phyloP scores from a whole-genome alignment of 306 rosid species.

The Vigna radiata region DNA sequence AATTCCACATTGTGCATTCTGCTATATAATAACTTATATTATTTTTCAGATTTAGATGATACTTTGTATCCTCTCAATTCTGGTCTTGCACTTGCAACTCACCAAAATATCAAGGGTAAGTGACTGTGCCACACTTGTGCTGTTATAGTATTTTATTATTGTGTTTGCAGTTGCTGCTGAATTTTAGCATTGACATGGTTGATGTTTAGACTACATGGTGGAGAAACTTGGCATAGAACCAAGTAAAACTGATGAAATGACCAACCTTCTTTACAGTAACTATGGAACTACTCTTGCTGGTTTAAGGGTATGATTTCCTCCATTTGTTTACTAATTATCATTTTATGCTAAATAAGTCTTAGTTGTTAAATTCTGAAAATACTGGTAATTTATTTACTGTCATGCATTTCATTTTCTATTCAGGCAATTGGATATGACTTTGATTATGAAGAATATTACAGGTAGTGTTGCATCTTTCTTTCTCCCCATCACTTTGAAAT shows the following conservation, averaged over 20 bases:
- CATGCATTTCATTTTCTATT: slow-evolving; percentile 32
- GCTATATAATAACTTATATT: background rate
- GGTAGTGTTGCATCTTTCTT: slow-evolving; percentile 47
- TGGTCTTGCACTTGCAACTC: slow-evolving; percentile 66
- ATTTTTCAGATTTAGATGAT: slow-evolving; percentile 84
- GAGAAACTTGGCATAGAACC: slow-evolving; percentile 79
- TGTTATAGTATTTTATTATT: slow-evolving; percentile 2
- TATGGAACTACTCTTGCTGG: slow-evolving; percentile 97
- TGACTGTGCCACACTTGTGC: too few species aligned
- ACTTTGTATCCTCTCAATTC: slow-evolving; percentile 81
- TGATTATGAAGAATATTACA: slow-evolving; percentile 86
- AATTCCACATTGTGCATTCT: slow-evolving; percentile 1
- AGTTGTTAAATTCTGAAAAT: background rate
- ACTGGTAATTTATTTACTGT: background rate
- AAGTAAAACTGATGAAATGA: slow-evolving; percentile 61
- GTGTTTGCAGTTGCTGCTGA: background rate
- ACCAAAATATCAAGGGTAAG: slow-evolving; percentile 69
- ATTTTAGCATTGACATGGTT: slow-evolving; percentile 21
- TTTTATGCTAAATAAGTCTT: background rate
- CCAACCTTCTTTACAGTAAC: slow-evolving; percentile 74
- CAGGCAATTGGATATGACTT: slow-evolving; percentile 93
- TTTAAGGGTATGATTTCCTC: slow-evolving; percentile 66
- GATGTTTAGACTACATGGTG: slow-evolving; percentile 69
- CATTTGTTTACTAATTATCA: background rate
- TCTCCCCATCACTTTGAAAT: background rate